Conservation (phyloP, 257 asterid genomes). For the Solanum arcanum region DNA sequence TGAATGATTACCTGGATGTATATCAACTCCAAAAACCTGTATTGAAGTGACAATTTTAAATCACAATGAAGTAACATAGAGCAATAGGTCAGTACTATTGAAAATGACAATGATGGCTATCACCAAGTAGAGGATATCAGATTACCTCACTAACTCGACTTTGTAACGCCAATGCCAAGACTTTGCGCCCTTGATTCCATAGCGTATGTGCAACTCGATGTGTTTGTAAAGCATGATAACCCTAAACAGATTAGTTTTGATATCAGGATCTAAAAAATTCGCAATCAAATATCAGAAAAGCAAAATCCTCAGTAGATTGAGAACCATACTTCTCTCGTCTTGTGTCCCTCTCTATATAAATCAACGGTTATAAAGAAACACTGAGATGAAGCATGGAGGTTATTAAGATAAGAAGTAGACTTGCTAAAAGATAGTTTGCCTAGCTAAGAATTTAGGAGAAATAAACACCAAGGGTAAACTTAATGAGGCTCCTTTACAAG, state of each 20-base stretch:
- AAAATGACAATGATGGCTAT: neutral
- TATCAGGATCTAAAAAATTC: neutral
- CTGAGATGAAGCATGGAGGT: neutral
- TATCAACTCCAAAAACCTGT: conserved; percentile 41
- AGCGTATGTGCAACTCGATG: conserved; percentile 35
- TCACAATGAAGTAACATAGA: neutral
- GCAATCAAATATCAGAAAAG: neutral
- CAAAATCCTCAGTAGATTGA: neutral
- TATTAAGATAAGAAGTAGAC: neutral
- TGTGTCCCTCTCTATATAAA: neutral
- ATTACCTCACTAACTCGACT: conserved; percentile 39
- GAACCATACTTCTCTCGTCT: neutral
- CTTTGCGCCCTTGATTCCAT: conserved; percentile 34
- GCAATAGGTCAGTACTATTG: neutral
- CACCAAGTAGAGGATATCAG: neutral
- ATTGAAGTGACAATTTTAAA: neutral
- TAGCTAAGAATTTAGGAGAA: neutral
- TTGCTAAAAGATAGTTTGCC: neutral
- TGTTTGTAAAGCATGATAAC: conserved; percentile 35
- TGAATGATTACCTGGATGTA: conserved; percentile 28
- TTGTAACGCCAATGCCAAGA: conserved; percentile 33
- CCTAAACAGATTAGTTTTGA: conserved; percentile 8
- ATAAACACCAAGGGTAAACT: neutral
- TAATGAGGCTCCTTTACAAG: neutral
- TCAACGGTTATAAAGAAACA: neutral